These are phyloP conservation scores for Thuja plicata DNA, from an alignment of 83 land plant species.

Conservation along the genomic window DNA sequence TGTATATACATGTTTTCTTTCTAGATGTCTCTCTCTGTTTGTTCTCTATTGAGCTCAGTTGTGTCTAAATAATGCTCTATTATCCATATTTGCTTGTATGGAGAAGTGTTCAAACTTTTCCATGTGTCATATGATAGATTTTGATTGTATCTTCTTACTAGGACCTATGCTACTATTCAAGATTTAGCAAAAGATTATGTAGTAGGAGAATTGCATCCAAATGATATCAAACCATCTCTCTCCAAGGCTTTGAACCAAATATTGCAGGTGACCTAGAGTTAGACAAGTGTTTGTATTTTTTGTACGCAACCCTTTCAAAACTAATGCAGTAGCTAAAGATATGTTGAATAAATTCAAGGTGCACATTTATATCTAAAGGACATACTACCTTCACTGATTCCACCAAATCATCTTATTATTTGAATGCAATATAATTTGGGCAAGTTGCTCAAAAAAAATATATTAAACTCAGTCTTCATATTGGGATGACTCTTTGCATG, in stretches of 20 bases:
- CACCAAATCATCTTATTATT: too few relatives aligned
- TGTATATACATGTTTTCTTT: slow-evolving; percentile 9
- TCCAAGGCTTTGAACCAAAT: too few relatives aligned
- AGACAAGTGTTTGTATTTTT: background rate
- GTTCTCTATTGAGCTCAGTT: background rate
- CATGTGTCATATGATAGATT: background rate
- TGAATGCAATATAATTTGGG: too few relatives aligned
- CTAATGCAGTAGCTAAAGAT: slow-evolving; percentile 57
- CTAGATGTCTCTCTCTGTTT: background rate
- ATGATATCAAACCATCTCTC: too few relatives aligned
- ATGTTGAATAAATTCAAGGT: slow-evolving; percentile 78
- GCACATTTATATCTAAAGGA: background rate
- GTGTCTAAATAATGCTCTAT: background rate
- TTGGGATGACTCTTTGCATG: too few relatives aligned
- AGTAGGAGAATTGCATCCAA: too few relatives aligned
- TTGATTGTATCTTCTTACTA: slow-evolving; percentile 20
- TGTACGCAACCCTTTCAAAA: slow-evolving; percentile 78
- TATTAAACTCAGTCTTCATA: too few relatives aligned
- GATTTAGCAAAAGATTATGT: slow-evolving; percentile 65
- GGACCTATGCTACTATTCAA: slow-evolving; percentile 55
- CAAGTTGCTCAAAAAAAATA: too few relatives aligned
- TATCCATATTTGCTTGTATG: background rate
- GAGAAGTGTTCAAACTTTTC: too few relatives aligned
- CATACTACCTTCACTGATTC: background rate
- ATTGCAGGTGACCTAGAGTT: too few relatives aligned